Evolutionary conservation across 352 stramenopile species (phyloP), one percentile per base, ranked within the genome.

Genomic region (Pilasporangium apinafurcum): DNA sequence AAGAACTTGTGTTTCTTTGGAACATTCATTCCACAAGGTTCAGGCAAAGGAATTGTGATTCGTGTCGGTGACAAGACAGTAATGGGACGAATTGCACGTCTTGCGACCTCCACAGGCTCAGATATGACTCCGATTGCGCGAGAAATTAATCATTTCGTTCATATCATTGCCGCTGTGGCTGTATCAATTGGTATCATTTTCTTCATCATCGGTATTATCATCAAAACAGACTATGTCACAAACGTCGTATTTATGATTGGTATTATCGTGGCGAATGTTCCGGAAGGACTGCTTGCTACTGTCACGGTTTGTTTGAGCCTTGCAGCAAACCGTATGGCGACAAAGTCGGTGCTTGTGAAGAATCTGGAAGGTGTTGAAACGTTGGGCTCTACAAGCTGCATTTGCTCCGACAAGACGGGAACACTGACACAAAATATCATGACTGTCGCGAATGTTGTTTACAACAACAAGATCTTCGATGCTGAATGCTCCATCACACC

Each of bases 331-430:
- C 53, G 74, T 13, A 90, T 91, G 79, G 59, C 58, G 7, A 60
- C 62, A 22, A 81, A 83, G 36, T 81, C 76, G 12, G 74, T 91
- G 43, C 59, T 95, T 5, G 81, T 95, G 24, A 92, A 92, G 60
- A 90, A 90, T 42, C 57, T 95, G 13, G 62, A 90, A 54, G 70
- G 61, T 39, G 72, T 95, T 13, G 81, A 95, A 57, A 95, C 83
- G 8, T 51, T 95, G 0, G 83, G 83, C 12, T 85, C 66, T 13
- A 89, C 80, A 9, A 85, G 69, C 14, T 86, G 69, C 53, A 96
- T 97, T 54, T 96, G 83, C 64, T 92, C 75, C 2, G 89, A 97
- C 59, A 96, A 96, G 63, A 96, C 85, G 0, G 85, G 85, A 13
- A 96, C 86, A 8, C 55, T 96, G 16, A 96, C 86, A 12, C 53